phyloP scores from a whole-genome alignment of 208 protist species.

The Herpetomonas samuelpessoai region DNA sequence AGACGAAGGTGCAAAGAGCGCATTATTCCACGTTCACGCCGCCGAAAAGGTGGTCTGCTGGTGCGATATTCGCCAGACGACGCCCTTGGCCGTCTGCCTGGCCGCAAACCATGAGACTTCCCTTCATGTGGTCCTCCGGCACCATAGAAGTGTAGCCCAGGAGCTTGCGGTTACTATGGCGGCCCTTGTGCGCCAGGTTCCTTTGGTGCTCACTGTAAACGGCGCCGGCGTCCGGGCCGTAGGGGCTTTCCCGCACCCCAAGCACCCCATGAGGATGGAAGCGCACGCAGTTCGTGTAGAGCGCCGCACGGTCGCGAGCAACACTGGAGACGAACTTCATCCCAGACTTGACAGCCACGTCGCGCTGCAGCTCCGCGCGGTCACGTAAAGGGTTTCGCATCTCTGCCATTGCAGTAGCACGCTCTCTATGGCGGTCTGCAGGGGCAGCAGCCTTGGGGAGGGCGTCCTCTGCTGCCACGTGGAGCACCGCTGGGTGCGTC shows the following conservation, averaged over 20 bases:
- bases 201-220: slow-evolving; percentile 17
- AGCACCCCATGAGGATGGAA: slow-evolving; percentile 31
- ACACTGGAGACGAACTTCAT: not conserved
- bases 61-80: not conserved
- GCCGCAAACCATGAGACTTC: slow-evolving; percentile 5
- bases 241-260: slow-evolving; percentile 29
- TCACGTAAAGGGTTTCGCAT: slow-evolving; percentile 6
- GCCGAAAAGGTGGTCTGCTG: slow-evolving; percentile 5
- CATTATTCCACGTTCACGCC: not conserved
- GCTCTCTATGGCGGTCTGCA: no score
- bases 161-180: slow-evolving; percentile 1
- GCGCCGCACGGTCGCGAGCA: not conserved
- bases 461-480: not conserved
- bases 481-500: slow-evolving; percentile 1
- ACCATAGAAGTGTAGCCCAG: not conserved
- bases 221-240: slow-evolving; percentile 19
- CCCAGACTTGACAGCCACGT: not conserved
- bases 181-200: not conserved
- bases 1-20: no score
- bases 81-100: not conserved
- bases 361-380: slow-evolving; percentile 2
- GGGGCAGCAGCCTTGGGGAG: no score
- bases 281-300: slow-evolving; percentile 17
- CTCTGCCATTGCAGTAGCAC: not conserved
- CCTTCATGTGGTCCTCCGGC: slow-evolving; percentile 18